Base-by-base conservation (phyloP, 2,329 filamentous ascomycete genomes). In the Penicillium occitanis region DNA sequence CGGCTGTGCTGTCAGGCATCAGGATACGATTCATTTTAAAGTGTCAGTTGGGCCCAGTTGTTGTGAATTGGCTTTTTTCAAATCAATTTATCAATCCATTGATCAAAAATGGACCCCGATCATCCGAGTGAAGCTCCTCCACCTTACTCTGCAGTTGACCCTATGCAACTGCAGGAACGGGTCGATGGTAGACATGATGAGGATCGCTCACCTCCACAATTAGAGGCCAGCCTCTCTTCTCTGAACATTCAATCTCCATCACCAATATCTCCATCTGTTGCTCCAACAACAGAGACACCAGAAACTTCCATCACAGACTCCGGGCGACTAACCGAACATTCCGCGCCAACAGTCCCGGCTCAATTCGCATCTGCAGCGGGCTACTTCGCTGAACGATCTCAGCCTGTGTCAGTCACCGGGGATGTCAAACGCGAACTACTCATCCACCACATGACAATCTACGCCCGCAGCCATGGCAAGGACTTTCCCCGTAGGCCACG, bases 401-500 rank as follows among this genome's bases (percentile, higher is more conserved):
- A 64, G 37, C 63, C 75, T 14, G 67, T 71, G 14, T 25, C 61
- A 37, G 13, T 33, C 4, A 48, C 67, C n/a, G 19, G 71, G 28
- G 73, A 72, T 44, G 68, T 69, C 35, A 72, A 70, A 42, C 71
- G 71, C 17, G 70, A 68, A 33, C 60, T 73, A 14, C 68, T 79
- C 22, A 69, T 76, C 46, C 78, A 80, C 68, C 74, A 75, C 66
- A 67, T 80, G 53, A 78, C 77, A 8, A 78, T 80, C 60, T 80
- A 79, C 53, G 74, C 77, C 8, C 74, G 77, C 50, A 80, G 76
- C 63, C 77, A 79, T 67, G 70, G 75, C 0, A 80, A 78, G 63
- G 79, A 81, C 61, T 79, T 79, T 17, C 74, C 75, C n/a, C 77
- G 78, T 33, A 74, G 78, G 48, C 77, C 78, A 1, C 78, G 79